Conservation (phyloP, 2,329 filamentous ascomycete species). For the Balansia obtecta region DNA sequence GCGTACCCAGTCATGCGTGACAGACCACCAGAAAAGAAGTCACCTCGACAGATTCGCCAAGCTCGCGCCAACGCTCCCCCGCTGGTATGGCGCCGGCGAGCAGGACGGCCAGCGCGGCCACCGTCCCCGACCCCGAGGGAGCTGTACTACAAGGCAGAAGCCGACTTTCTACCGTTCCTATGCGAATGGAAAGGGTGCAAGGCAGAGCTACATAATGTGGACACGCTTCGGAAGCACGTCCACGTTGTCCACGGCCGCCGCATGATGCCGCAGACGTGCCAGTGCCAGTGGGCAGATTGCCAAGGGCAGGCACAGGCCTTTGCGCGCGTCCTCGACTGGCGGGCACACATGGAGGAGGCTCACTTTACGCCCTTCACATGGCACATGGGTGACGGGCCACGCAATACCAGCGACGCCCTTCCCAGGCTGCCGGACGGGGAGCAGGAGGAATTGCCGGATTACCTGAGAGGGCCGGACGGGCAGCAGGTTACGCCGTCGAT, state of each 20-base stretch:
- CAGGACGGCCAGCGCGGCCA: conserved; percentile 29
- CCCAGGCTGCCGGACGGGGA: conserved; percentile 10
- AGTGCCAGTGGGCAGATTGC: conserved; percentile 23
- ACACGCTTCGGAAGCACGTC: conserved; percentile 44
- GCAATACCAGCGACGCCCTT: conserved; percentile 22
- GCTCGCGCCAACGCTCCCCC: conserved; percentile 16
- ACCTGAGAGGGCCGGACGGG: conserved; percentile 39
- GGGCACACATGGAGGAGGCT: conserved; percentile 37
- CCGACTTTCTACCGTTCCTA: conserved; percentile 37
- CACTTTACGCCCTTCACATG: conserved; percentile 43
- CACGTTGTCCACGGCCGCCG: conserved; percentile 32
- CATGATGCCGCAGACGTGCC: conserved; percentile 10
- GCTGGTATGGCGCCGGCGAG: conserved; percentile 21
- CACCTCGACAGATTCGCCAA: conserved; percentile 9
- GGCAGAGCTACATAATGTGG: conserved; percentile 50
- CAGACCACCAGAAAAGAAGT: background rate
- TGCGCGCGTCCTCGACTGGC: conserved; percentile 21
- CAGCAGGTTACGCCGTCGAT: conserved; percentile 48
- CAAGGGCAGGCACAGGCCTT: background rate
- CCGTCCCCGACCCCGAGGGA: conserved; percentile 26
- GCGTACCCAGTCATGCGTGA: conserved; percentile 15
- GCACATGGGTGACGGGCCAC: conserved; percentile 48
- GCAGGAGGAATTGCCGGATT: conserved; percentile 29
- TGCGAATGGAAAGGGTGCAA: conserved; percentile 49
- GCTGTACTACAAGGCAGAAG: conserved; percentile 28